Evolutionary conservation across 139 green algal species (phyloP).

Genomic region (Chlamydomonas applanata): DNA sequence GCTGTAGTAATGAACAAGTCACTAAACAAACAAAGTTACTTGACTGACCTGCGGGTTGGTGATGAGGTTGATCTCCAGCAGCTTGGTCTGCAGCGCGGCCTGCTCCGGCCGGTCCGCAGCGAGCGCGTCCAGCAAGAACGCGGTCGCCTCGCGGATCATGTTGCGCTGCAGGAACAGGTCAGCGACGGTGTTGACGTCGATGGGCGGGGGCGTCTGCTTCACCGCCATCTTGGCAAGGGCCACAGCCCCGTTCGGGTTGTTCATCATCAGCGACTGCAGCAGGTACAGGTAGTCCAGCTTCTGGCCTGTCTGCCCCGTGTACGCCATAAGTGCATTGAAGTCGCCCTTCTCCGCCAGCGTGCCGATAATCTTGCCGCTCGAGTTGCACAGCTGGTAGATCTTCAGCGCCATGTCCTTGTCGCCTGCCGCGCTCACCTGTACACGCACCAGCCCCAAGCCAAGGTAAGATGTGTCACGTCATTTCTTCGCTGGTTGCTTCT

Average conservation of each 20-base stretch:
- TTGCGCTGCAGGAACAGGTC: constrained; percentile 90
- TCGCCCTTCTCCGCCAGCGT: constrained; percentile 93
- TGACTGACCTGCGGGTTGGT: constrained; percentile 86
- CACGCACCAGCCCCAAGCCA: too few species aligned
- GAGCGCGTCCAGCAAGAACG: constrained; percentile 96
- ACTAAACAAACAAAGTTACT: too few species aligned
- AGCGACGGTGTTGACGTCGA: constrained; percentile 85
- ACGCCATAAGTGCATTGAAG: constrained; percentile 85
- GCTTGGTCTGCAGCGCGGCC: constrained; percentile 76
- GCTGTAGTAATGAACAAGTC: neutral
- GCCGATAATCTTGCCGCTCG: constrained; percentile 62
- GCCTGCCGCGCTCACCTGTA: constrained; percentile 28
- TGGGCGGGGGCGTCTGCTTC: constrained; percentile 62
- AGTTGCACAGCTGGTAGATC: constrained; percentile 79
- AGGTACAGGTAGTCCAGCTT: constrained; percentile 96
- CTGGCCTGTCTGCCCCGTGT: constrained; percentile 75
- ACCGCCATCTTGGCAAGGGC: constrained; percentile 92
- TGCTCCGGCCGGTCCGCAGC: constrained; percentile 87
- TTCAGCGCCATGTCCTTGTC: constrained; percentile 91
- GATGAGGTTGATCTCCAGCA: constrained; percentile 99
- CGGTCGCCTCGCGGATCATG: constrained; percentile 89
- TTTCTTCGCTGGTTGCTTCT: too few species aligned
- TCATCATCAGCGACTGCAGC: constrained; percentile 92
- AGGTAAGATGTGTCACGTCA: too few species aligned
- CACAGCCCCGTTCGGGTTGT: constrained; percentile 89